phyloP scores from a whole-genome alignment of 1,284 basidiomycete species.

The Cutaneotrichosporon curvatum region DNA sequence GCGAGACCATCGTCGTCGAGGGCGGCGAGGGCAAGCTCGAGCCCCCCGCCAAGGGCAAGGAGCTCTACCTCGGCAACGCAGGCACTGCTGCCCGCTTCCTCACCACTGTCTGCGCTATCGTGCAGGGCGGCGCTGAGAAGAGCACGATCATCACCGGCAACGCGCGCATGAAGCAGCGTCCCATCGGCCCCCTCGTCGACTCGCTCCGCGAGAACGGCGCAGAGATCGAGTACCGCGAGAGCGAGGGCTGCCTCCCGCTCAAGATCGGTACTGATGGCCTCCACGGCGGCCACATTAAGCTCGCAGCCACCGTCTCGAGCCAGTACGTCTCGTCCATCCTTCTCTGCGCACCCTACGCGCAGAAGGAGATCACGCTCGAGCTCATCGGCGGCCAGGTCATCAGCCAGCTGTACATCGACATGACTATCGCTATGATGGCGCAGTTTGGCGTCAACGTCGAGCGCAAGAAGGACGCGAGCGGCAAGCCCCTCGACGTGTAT shows the following conservation, averaged over 20 bases:
- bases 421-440: constrained; percentile 98
- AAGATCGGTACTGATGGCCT: constrained; percentile 78
- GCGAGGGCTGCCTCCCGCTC: constrained; percentile 79
- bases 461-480: constrained; percentile 61
- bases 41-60: constrained; percentile 69
- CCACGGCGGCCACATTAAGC: constrained; percentile 71
- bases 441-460: constrained; percentile 80
- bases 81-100: constrained; percentile 98
- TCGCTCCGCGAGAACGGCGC: constrained; percentile 79
- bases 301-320: constrained; percentile 89
- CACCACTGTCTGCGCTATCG: constrained; percentile 87
- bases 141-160: constrained; percentile 88
- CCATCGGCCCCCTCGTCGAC: constrained; percentile 89
- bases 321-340: constrained; percentile 98
- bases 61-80: constrained; percentile 93
- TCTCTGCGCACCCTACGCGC: constrained; percentile 90
- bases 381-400: constrained; percentile 90
- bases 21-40: constrained; percentile 78
- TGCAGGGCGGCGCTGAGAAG: constrained; percentile 46
- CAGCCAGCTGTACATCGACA: constrained; percentile 98
- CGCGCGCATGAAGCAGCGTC: constrained; percentile 95
- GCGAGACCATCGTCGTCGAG: constrained; percentile 85
- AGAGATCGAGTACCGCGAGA: constrained; percentile 69
- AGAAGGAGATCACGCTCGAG: constrained; percentile 73
- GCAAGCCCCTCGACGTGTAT: constrained; percentile 70